A percentile compares a stretch with the other conserved stretches of the same genome.
These are phyloP conservation scores for Chalciporus chontae DNA, from an alignment of 768 basidiomycete species.

Conservation along the genomic window DNA sequence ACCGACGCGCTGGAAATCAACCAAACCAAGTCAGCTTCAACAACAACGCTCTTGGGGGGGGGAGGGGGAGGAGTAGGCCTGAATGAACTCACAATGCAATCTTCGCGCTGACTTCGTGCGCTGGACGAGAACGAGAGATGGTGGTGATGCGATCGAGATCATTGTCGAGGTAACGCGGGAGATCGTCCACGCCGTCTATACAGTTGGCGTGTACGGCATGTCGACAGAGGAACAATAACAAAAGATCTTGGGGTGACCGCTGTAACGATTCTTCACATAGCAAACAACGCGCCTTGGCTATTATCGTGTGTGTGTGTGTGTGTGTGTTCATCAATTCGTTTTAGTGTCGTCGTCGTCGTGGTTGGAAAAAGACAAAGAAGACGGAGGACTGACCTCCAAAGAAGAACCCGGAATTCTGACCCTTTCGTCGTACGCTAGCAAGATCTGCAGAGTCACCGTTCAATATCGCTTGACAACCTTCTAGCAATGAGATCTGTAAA, in stretches of 20 bases:
- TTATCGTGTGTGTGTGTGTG: background rate
- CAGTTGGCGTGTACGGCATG: constrained; percentile 85
- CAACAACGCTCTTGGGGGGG: no score
- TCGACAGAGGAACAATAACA: constrained; percentile 80
- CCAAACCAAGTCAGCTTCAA: constrained; percentile 3
- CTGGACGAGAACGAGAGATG: constrained; percentile 30
- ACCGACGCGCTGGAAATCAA: constrained; percentile 58
- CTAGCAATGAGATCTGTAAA: constrained; percentile 86
- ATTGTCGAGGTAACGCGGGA: constrained; percentile 61
- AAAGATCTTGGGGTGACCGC: constrained; percentile 54
- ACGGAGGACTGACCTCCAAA: constrained; percentile 55
- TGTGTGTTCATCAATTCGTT: background rate
- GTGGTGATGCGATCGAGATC: constrained; percentile 42
- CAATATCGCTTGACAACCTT: constrained; percentile 87
- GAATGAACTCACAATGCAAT: constrained; percentile 71
- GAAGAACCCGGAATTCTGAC: constrained; percentile 80
- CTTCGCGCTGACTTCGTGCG: constrained; percentile 57
- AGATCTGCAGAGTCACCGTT: constrained; percentile 78
- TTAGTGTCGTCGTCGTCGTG: background rate
- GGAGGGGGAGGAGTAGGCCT: no score
- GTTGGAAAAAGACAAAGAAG: background rate
- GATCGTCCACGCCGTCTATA: constrained; percentile 58
- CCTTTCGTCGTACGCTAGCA: constrained; percentile 60
- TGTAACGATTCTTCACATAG: constrained; percentile 62
- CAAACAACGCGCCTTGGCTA: constrained; percentile 64